Evolutionary conservation across 345 rosid genomes (phyloP).

Genomic region (Alliaria petiolata): DNA sequence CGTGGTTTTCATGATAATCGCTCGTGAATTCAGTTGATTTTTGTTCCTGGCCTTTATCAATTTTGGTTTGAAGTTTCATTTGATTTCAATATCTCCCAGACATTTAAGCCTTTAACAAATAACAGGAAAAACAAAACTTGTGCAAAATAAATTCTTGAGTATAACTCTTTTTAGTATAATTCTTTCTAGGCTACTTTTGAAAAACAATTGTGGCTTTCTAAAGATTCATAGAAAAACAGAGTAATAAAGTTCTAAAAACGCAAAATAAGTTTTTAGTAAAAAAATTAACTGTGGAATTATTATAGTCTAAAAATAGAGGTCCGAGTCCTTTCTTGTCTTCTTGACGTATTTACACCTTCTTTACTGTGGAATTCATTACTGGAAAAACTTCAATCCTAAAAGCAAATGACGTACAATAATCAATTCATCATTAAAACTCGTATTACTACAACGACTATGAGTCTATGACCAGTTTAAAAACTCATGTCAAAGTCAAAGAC

Average conservation of each 20-base stretch:
- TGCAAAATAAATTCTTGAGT: too few relatives aligned
- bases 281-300: neutral
- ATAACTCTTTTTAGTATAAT: neutral
- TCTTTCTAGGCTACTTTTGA: neutral
- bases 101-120: too few relatives aligned
- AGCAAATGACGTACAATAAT: neutral
- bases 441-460: neutral
- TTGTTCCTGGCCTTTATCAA: neutral
- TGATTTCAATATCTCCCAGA: too few relatives aligned
- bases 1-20: too few relatives aligned
- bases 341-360: neutral
- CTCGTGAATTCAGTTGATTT: neutral
- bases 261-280: neutral
- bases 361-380: neutral
- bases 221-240: neutral
- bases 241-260: neutral
- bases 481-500: too few relatives aligned
- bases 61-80: neutral
- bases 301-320: neutral
- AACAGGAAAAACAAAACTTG: too few relatives aligned
- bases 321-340: neutral
- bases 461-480: too few relatives aligned
- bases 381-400: neutral
- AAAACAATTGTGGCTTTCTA: neutral
- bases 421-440: neutral